Percentiles rank a stretch among this genome's conserved stretches.
Evolutionary conservation across 2,329 filamentous ascomycete species (phyloP).

Genomic region (Bipolaris bicolor): DNA sequence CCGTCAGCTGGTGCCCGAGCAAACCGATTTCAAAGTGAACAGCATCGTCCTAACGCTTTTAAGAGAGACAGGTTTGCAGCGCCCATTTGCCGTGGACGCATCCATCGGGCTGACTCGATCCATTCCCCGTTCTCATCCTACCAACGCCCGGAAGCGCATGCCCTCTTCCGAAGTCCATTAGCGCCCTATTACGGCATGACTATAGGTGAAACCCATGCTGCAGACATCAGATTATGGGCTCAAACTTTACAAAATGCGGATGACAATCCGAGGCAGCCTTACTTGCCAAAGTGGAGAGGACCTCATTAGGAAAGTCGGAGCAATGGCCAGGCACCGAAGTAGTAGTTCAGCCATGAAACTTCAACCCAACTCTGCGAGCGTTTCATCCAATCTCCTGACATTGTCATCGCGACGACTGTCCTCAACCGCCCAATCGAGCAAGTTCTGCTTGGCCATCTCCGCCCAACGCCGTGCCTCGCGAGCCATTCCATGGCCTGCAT

Average conservation of each 20-base stretch:
- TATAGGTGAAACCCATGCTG: background rate
- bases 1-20: background rate
- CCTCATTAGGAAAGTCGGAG: background rate
- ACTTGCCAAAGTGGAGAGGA: background rate
- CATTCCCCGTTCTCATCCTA: background rate
- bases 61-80: background rate
- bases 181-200: background rate
- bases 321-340: background rate
- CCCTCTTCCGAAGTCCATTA: background rate
- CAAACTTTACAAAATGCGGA: background rate
- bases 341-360: constrained; percentile 2
- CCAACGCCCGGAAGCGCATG: background rate
- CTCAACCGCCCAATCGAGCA: constrained; percentile 29
- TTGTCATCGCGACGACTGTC: constrained; percentile 24
- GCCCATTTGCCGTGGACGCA: background rate
- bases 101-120: background rate
- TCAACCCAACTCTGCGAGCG: constrained; percentile 24
- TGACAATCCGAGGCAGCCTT: background rate
- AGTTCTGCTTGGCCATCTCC: constrained; percentile 24
- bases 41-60: background rate
- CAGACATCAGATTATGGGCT: too few relatives aligned
- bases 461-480: constrained; percentile 28
- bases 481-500: constrained; percentile 24
- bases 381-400: constrained; percentile 22
- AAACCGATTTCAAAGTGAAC: background rate